Base-by-base conservation (phyloP, 768 basidiomycete species). In the Lentinula sp. region DNA sequence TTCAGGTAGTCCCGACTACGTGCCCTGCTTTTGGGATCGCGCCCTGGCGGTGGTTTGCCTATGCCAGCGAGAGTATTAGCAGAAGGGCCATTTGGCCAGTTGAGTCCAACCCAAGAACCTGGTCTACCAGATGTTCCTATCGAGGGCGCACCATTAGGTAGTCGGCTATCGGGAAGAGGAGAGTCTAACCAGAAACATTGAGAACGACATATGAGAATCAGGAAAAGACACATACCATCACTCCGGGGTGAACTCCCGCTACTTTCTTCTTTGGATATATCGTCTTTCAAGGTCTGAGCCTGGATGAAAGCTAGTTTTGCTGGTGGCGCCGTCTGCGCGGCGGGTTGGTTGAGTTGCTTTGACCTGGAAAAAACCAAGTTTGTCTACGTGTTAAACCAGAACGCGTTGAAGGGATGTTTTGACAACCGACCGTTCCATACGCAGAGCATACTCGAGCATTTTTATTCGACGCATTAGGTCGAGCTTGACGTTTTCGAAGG, bases 371-470 rank as follows among this genome's bases (percentile, higher is more conserved):
- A 66, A 66, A 23, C 6, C 18, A 7, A 15, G n/a, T 45, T 16
- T 45, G 43, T 67, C 73, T 72, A 75, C 72, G 73, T 78, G 70
- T 79, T 70, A 66, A 68, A 66, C 63, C 59, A 49, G 51, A 48
- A 48, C 28, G 63, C 58, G 43, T 60, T 15, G 31, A 60, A 61
- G 64, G 21, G 62, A 59, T 59, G 61, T 51, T 63, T 42, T 61
- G 60, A 63, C n/a, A 39, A 79, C 84, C 69, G 64, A 97, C 95
- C 97, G 87, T 77, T 99, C 97, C 79, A 95, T 87, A 51, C 94
- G 87, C 52, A 99, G 79, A 43, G 96, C 97, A 74, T 94, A 98
- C 75, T 99, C 97, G 56, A 99, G 85, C 96, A 99, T 97, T 84
- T 97, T 97, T 66, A 98, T 97, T 62, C 97, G 86, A 63, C 95